A percentile compares a stretch with the other conserved stretches of the same genome.
These are phyloP conservation scores for Immersiporthe knoxdaviesiana DNA, from an alignment of 2,329 filamentous ascomycete species.

Conservation along the genomic window DNA sequence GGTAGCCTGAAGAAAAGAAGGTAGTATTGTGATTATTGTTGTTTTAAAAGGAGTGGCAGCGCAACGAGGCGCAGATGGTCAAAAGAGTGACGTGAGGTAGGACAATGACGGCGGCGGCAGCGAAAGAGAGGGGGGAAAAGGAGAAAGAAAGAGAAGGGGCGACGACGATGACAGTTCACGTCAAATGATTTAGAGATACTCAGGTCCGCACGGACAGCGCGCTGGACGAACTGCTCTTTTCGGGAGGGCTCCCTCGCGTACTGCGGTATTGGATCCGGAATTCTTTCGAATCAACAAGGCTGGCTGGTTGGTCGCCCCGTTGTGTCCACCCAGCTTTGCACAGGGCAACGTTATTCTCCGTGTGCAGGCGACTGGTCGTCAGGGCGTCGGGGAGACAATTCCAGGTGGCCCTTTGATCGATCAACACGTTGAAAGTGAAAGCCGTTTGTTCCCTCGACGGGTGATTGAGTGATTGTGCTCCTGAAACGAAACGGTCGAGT, in stretches of 20 bases:
- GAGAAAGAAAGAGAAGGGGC: neutral
- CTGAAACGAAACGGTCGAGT: conserved; percentile 9
- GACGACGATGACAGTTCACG: conserved; percentile 6
- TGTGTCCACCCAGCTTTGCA: conserved; percentile 10
- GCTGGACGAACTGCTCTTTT: conserved; percentile 7
- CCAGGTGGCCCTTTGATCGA: neutral
- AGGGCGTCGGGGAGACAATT: neutral
- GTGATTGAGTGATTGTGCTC: neutral
- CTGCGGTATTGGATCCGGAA: neutral
- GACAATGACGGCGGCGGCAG: conserved; percentile 13
- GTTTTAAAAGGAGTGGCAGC: conserved; percentile 20
- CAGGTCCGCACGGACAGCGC: conserved; percentile 4
- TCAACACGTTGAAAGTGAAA: neutral
- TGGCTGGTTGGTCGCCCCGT: conserved; percentile 16
- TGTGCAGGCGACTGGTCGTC: conserved; percentile 7
- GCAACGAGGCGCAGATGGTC: conserved; percentile 15
- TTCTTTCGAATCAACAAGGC: conserved; percentile 11
- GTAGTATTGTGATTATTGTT: neutral
- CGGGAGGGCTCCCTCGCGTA: conserved; percentile 7
- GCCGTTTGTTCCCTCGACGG: neutral
- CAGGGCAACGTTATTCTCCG: conserved; percentile 9
- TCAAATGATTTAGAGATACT: conserved; percentile 1
- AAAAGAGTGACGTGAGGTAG: conserved; percentile 16
- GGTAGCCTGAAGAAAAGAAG: neutral
- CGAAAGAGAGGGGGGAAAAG: neutral